These are phyloP conservation scores for Phialocephala subalpina DNA, from an alignment of 2,329 filamentous ascomycete genomes.

Conservation along the genomic window DNA sequence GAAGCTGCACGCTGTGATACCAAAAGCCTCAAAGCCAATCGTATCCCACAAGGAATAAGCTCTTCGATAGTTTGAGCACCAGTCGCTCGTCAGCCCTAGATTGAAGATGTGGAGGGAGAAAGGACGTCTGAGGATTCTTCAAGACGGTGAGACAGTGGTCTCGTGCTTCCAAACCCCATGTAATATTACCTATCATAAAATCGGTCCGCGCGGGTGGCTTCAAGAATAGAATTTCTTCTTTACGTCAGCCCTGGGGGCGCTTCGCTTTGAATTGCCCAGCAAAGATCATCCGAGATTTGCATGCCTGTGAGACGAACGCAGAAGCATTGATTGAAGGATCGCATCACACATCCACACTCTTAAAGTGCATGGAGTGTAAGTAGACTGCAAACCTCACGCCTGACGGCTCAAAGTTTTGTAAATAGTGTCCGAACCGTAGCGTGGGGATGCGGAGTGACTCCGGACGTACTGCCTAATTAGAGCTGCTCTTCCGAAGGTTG, in stretches of 20 bases:
- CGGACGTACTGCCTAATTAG: not conserved
- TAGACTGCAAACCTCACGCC: not conserved
- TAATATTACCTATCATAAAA: conserved; percentile 6
- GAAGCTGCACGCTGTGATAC: not conserved
- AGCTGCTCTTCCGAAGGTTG: not conserved
- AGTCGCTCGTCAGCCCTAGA: not conserved
- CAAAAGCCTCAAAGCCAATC: not conserved
- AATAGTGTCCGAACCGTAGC: not conserved
- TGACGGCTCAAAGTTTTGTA: not conserved
- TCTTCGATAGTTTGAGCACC: not conserved
- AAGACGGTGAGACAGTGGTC: not conserved
- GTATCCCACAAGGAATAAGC: conserved; percentile 1
- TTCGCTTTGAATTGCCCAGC: not conserved
- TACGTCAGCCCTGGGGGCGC: not conserved
- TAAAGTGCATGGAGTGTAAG: not conserved
- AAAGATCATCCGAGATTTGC: not conserved
- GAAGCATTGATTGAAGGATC: not conserved
- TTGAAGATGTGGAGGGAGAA: not conserved
- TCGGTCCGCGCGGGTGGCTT: not conserved
- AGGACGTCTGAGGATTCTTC: not conserved
- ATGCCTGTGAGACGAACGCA: not conserved
- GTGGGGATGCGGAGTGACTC: not conserved
- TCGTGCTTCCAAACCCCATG: not conserved
- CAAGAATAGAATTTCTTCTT: not conserved
- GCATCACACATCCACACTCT: not conserved